A percentile compares a stretch with the other conserved stretches of the same genome.
These are phyloP conservation scores for Trichoderma guizhouense DNA, from an alignment of 2,329 filamentous ascomycete genomes.

Conservation along the genomic window DNA sequence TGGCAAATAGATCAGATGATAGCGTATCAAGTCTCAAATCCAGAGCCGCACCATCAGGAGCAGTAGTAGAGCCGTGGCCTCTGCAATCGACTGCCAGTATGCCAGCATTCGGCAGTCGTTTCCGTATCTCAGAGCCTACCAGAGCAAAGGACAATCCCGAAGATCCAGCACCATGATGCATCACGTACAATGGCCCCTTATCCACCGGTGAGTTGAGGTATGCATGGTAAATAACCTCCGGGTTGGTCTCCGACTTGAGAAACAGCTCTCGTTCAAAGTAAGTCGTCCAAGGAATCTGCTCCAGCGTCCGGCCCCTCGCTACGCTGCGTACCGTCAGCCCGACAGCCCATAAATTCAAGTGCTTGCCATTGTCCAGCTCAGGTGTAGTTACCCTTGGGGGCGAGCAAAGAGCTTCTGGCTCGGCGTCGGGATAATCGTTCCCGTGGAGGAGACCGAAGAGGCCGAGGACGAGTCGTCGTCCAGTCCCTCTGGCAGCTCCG, in stretches of 20 bases:
- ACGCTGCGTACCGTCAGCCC: conserved; percentile 38
- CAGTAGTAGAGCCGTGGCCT: conserved; percentile 74
- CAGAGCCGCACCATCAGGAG: conserved; percentile 38
- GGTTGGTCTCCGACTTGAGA: conserved; percentile 50
- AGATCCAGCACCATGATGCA: conserved; percentile 92
- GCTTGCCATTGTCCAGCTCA: not conserved
- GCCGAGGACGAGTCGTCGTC: conserved; percentile 75
- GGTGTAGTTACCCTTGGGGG: conserved; percentile 56
- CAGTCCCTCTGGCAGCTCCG: conserved; percentile 43
- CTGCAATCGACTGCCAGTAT: conserved; percentile 83
- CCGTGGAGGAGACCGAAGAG: conserved; percentile 86
- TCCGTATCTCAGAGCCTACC: conserved; percentile 72
- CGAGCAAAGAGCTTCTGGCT: conserved; percentile 71
- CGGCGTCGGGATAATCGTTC: conserved; percentile 80
- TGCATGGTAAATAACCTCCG: conserved; percentile 67
- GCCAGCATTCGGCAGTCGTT: conserved; percentile 73
- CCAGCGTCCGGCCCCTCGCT: conserved; percentile 52
- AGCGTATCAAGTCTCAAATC: conserved; percentile 74
- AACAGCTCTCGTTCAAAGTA: conserved; percentile 89
- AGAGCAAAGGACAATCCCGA: conserved; percentile 90
- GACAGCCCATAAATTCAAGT: conserved; percentile 7
- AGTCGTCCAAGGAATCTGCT: conserved; percentile 77
- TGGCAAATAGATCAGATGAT: conserved; percentile 66
- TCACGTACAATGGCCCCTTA: conserved; percentile 79
- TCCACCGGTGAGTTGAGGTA: conserved; percentile 81